Percentiles rank a stretch among this genome's conserved stretches.
Evolutionary conservation across 2,329 filamentous ascomycete species (phyloP).

Genomic region (Colletotrichum sidae): DNA sequence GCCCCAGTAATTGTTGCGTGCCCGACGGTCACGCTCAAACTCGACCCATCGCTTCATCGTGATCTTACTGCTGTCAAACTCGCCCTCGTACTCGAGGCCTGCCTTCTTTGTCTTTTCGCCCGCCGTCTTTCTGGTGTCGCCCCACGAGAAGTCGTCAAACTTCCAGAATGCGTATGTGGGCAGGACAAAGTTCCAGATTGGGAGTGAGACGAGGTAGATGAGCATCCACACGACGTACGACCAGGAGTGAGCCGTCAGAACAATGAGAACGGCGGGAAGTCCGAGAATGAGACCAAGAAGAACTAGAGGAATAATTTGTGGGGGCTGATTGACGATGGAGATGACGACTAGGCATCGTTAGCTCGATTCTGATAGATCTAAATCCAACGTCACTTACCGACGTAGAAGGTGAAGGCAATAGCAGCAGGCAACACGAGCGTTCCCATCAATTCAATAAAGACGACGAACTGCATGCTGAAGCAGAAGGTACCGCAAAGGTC

Average conservation of each 20-base stretch:
- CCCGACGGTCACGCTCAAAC: slow-evolving; percentile 79
- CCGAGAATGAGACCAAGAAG: slow-evolving; percentile 92
- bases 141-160: slow-evolving; percentile 99
- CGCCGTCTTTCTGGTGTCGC: slow-evolving; percentile 94
- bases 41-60: slow-evolving; percentile 99
- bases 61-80: slow-evolving; percentile 98
- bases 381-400: slow-evolving; percentile 71
- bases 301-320: slow-evolving; percentile 90
- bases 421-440: slow-evolving; percentile 95
- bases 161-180: slow-evolving; percentile 98
- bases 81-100: slow-evolving; percentile 88
- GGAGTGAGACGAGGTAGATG: slow-evolving; percentile 92
- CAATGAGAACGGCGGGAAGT: slow-evolving; percentile 89
- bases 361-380: not conserved
- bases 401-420: slow-evolving; percentile 96
- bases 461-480: slow-evolving; percentile 99
- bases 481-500: slow-evolving; percentile 99
- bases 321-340: slow-evolving; percentile 80
- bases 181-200: slow-evolving; percentile 97
- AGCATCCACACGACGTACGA: slow-evolving; percentile 97
- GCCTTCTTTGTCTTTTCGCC: slow-evolving; percentile 91
- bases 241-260: slow-evolving; percentile 92
- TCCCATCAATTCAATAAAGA: slow-evolving; percentile 94
- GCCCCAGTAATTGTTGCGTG: slow-evolving; percentile 63
- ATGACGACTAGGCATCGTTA: slow-evolving; percentile 73